Percentiles rank a stretch among this genome's conserved stretches.
These are phyloP conservation scores for Pyrenopolyporus hunteri DNA, from an alignment of 495 filamentous ascomycete genomes.

Conservation along the genomic window DNA sequence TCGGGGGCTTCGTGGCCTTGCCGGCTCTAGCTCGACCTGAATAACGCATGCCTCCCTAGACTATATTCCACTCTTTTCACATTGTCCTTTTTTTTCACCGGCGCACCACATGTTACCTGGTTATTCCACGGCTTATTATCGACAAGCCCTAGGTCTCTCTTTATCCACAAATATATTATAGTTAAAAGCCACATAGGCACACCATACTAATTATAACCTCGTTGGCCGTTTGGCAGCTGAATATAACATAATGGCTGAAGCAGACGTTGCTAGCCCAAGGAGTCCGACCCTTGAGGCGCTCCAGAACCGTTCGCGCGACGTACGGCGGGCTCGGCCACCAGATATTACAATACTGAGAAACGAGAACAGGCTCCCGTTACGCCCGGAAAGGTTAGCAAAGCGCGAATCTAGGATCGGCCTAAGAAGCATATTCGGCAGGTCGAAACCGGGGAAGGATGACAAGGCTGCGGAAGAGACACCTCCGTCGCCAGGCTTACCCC, in stretches of 20 bases:
- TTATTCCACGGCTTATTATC: conserved; percentile 1
- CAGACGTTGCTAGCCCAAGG: conserved; percentile 8
- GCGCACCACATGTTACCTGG: conserved; percentile 7
- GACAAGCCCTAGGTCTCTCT: neutral
- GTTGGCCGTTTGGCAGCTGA: conserved; percentile 2
- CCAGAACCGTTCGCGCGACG: conserved; percentile 30
- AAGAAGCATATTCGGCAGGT: conserved; percentile 53
- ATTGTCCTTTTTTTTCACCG: neutral
- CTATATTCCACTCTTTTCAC: conserved; percentile 11
- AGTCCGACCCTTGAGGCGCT: conserved; percentile 31
- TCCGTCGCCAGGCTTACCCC: conserved; percentile 32
- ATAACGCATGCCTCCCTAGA: conserved; percentile 9
- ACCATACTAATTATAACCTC: neutral
- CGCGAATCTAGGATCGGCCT: conserved; percentile 59
- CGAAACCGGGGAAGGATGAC: conserved; percentile 41
- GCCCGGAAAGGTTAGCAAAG: conserved; percentile 28
- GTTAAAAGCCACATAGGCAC: neutral
- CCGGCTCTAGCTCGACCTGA: conserved; percentile 10
- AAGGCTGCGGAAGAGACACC: conserved; percentile 30
- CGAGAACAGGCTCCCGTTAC: conserved; percentile 34
- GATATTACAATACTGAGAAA: conserved; percentile 27
- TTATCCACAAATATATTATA: conserved; percentile 19
- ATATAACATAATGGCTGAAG: conserved; percentile 20
- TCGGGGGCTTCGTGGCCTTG: neutral
- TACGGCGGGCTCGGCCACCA: conserved; percentile 37